Conservation (phyloP, 2,329 filamentous ascomycete genomes). For the Ceratocystis diversiconidia region DNA sequence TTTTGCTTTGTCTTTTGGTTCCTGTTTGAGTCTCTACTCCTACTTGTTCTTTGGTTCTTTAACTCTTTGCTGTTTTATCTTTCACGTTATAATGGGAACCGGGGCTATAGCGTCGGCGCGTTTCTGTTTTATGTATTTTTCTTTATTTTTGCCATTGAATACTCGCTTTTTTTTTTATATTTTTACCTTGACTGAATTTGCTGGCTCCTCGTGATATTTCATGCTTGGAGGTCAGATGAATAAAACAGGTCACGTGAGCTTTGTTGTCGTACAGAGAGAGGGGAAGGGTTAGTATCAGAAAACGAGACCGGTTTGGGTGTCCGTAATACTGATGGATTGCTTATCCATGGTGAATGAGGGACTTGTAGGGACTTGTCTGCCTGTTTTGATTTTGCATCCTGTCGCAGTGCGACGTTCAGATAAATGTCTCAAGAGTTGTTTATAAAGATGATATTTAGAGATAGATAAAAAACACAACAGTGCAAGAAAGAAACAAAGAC, state of each 20-base stretch:
- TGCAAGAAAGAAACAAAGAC: background rate
- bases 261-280: background rate
- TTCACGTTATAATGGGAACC: slow-evolving; percentile 10
- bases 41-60: background rate
- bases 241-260: background rate
- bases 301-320: no score
- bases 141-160: background rate
- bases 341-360: no score
- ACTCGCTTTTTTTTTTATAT: background rate
- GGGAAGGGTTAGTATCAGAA: background rate
- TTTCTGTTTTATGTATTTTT: slow-evolving; percentile 6
- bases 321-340: no score
- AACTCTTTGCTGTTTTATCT: background rate
- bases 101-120: slow-evolving; percentile 11
- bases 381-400: no score
- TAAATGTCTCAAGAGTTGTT: background rate
- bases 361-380: no score
- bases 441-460: slow-evolving; percentile 3
- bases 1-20: background rate
- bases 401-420: background rate
- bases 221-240: background rate
- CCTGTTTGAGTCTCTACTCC: background rate
- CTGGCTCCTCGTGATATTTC: background rate
- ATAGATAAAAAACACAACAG: background rate
- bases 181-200: background rate